These are phyloP conservation scores for Oldenlandia corymbosa DNA, from an alignment of 257 asterid species.

Conservation along the genomic window DNA sequence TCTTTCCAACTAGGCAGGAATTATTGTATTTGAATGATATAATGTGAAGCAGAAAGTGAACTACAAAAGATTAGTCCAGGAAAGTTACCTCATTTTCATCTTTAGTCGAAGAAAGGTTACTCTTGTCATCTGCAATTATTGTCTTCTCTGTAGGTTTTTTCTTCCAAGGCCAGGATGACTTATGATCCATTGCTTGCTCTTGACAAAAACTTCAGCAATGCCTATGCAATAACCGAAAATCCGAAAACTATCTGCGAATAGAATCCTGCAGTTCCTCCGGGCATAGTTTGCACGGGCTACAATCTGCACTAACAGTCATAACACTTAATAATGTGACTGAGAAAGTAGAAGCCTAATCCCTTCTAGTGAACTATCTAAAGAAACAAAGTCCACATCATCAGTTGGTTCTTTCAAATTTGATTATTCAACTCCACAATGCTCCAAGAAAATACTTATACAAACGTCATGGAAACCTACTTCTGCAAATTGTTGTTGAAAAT, in stretches of 20 bases:
- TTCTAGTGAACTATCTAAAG: neutral
- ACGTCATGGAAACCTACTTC: neutral
- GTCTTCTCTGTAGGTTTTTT: constrained; percentile 64
- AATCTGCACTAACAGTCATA: constrained; percentile 7
- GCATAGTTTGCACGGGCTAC: neutral
- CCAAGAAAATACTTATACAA: neutral
- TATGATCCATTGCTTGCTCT: constrained; percentile 58
- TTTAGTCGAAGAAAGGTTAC: constrained; percentile 36
- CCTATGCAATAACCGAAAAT: neutral
- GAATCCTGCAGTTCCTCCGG: neutral
- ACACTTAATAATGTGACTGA: neutral
- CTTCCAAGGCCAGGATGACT: constrained; percentile 87
- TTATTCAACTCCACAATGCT: neutral
- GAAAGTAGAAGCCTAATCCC: neutral
- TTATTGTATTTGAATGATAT: neutral
- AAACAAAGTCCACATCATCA: neutral
- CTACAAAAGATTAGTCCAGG: constrained; percentile 16
- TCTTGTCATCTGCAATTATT: constrained; percentile 43
- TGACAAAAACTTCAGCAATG: neutral
- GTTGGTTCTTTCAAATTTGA: neutral
- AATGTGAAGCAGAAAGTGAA: neutral
- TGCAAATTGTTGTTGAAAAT: neutral
- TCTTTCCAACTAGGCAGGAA: neutral
- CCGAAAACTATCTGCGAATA: neutral
- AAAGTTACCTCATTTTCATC: constrained; percentile 47